A percentile compares a stretch with the other conserved stretches of the same genome.
phyloP scores from a whole-genome alignment of 2,329 filamentous ascomycete genomes.

The Penicillium sp. region DNA sequence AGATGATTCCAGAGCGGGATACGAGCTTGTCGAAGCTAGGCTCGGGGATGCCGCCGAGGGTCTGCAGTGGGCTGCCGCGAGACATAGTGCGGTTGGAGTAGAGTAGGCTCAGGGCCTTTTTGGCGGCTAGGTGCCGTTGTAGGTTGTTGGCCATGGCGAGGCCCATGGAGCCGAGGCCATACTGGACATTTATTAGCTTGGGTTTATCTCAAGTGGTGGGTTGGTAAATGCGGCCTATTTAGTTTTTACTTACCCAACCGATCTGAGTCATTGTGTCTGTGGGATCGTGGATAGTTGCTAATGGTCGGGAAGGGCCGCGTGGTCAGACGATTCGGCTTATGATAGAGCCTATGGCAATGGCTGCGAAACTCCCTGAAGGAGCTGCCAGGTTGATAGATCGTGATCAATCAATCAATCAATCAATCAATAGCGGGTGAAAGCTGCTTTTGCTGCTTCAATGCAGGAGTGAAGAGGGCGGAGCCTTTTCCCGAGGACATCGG shows the following conservation, averaged over 20 bases:
- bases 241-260: constrained; percentile 35
- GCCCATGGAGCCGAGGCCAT: constrained; percentile 50
- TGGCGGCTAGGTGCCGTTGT: constrained; percentile 41
- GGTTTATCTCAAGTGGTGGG: not conserved
- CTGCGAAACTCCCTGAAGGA: not conserved
- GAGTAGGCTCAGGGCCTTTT: constrained; percentile 35
- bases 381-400: too few species aligned
- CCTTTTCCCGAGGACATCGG: constrained; percentile 28
- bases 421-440: not conserved
- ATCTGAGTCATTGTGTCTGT: constrained; percentile 34
- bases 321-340: not conserved
- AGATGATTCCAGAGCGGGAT: constrained; percentile 42
- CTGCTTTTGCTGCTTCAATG: constrained; percentile 1
- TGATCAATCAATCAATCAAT: not conserved
- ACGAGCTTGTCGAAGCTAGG: constrained; percentile 39
- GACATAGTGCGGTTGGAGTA: constrained; percentile 48
- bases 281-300: not conserved
- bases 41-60: constrained; percentile 38
- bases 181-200: constrained; percentile 25
- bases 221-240: not conserved
- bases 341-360: not conserved
- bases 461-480: constrained; percentile 15
- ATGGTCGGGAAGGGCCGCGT: not conserved
- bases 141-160: constrained; percentile 49
- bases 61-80: constrained; percentile 40